phyloP scores from a whole-genome alignment of 2,329 filamentous ascomycete genomes.

The Sclerotinia subarctica region DNA sequence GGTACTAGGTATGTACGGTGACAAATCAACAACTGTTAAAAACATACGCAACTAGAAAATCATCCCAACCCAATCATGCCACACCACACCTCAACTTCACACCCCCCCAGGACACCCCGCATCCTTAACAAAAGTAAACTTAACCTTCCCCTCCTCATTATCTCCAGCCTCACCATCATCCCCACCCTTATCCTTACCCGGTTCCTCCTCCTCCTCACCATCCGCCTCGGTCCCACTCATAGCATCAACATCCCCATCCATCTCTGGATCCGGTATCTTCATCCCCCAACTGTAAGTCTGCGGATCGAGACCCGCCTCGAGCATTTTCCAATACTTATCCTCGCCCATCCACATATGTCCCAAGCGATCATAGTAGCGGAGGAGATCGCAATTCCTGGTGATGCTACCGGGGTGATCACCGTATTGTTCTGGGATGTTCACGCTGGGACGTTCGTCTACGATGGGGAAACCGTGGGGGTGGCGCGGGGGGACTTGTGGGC shows the following conservation, averaged over 20 bases:
- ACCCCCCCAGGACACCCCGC: neutral
- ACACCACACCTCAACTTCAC: neutral
- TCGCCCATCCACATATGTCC: constrained; percentile 17
- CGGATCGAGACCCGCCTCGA: constrained; percentile 17
- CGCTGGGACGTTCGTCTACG: neutral
- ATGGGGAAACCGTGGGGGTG: neutral
- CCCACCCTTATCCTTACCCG: no score
- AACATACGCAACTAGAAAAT: neutral
- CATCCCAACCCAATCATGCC: neutral
- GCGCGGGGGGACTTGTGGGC: neutral
- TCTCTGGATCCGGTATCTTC: constrained; percentile 7
- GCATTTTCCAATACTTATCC: constrained; percentile 12
- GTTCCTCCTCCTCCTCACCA: neutral
- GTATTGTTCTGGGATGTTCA: neutral
- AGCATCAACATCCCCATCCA: neutral
- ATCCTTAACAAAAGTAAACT: neutral
- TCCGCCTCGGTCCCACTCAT: neutral
- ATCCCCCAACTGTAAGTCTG: neutral
- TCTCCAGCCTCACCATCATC: no score
- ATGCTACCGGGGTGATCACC: neutral
- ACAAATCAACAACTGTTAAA: neutral
- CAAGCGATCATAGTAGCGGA: constrained; percentile 16
- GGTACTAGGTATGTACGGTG: no score
- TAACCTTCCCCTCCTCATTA: no score
- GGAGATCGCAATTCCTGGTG: neutral